Evolutionary conservation across 2,329 filamentous ascomycete species (phyloP).

Genomic region (Arthrobotrys sphaeroides): DNA sequence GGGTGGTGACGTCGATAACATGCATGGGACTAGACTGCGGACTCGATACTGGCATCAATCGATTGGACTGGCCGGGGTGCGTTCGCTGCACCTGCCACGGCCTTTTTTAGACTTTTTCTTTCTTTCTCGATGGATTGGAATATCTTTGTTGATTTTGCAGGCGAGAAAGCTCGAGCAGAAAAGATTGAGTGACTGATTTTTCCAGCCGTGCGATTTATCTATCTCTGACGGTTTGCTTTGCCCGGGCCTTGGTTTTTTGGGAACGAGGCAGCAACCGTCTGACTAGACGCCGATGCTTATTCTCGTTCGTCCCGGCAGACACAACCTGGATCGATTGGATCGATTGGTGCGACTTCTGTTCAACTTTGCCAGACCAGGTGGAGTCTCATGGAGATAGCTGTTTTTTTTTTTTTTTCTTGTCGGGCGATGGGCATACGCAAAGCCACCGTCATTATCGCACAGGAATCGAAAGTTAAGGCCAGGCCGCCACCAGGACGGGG

Average conservation of each 20-base stretch:
- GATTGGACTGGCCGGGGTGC: constrained; percentile 24
- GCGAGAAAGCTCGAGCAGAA: background rate
- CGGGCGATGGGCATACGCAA: constrained; percentile 34
- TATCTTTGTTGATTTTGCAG: background rate
- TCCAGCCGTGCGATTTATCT: constrained; percentile 27
- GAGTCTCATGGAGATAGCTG: constrained; percentile 24
- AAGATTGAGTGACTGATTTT: too few species aligned
- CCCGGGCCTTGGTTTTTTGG: background rate
- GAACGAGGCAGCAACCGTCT: constrained; percentile 34
- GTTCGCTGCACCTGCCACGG: constrained; percentile 35
- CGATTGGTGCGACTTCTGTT: constrained; percentile 15
- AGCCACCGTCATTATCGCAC: constrained; percentile 51
- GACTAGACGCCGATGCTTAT: constrained; percentile 25
- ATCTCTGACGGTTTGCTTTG: background rate
- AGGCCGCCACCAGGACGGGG: constrained; percentile 30
- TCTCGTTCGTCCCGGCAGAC: background rate
- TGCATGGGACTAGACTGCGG: constrained; percentile 13
- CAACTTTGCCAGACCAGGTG: background rate
- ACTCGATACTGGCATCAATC: constrained; percentile 10
- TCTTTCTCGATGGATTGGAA: constrained; percentile 2
- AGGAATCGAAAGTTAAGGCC: constrained; percentile 11
- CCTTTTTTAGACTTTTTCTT: constrained; percentile 6
- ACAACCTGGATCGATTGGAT: constrained; percentile 4
- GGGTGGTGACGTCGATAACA: constrained; percentile 46
- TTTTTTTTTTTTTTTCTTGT: background rate